Evolutionary conservation across 169 alveolate species (phyloP), one percentile per base, ranked within the genome.

Genomic region (Besnoitia besnoiti): DNA sequence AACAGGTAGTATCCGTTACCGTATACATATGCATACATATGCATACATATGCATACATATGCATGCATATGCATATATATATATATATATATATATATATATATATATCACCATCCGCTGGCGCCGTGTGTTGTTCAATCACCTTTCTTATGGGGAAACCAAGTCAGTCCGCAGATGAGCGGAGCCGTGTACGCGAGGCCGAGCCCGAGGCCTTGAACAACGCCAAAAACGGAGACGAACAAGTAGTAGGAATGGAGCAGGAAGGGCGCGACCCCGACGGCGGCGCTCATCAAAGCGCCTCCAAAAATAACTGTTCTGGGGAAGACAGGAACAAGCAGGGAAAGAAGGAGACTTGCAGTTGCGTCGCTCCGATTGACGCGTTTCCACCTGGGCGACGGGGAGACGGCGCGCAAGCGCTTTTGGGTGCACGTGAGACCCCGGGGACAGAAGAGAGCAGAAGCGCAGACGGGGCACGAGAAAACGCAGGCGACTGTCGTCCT

Each of bases 131-230:
- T 21, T 10, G n/a, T 47, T 79, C 37, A 42, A 4, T 75, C 50
- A 62, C 92, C 92, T 50, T 89, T 55, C 8, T 67, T 44, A 3
- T 84, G 33, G 50, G 93, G 93, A 39, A 90, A 62, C 93, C 93
- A 90, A 0, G 88, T 14, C 37, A 90, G 47, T 0, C 79, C 93
- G 33, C 89, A 75, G 37, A 44, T 49, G 7, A 90, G 85, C 39
- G 93, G 90, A 14, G 51, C 49, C 35, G 93, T 73, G 85, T 62
- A 90, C 79, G 93, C 93, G 67, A 90, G 40, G 50, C 93, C 93
- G 62, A 62, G 51, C 85, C 90, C 93, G 16, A 79, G 0, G 62
- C 93, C 93, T 7, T 76, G 49, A 12, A 50, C 35, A 33, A 90
- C 51, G 42, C 93, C 93, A 40, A 61, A 77, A 49, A 62, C n/a